Evolutionary conservation across 2,329 filamentous ascomycete species (phyloP), one percentile per base, ranked within the genome.

Genomic region (Colletotrichum eleusines): DNA sequence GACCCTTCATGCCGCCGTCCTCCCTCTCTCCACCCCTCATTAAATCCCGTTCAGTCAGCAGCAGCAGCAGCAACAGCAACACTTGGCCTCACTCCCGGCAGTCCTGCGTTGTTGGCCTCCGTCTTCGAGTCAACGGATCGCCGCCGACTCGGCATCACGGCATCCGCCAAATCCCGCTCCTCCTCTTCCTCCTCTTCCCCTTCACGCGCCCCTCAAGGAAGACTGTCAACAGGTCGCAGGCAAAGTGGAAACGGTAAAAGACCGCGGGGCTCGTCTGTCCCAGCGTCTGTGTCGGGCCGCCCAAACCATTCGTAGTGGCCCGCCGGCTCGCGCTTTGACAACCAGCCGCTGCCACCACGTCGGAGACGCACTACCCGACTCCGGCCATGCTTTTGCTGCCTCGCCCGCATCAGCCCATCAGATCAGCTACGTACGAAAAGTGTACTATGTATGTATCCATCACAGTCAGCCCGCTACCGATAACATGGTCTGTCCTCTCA

Each of bases 221-320:
- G 38, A 31, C 44, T 18, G 42, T 59, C 58, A 55, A 38, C 55
- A 46, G 50, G 68, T 46, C 64, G n/a, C 20, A 26, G 26, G 38
- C 28, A 14, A 20, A 62, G 38, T 46, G 38, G 44, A 28, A 35
- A 53, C 35, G 53, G 66, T 18, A 33, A 16, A 58, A 23, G 33
- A 35, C 35, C 46, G 55, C 57, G 55, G 63, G 63, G 67, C 50
- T 65, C 20, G 28, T 33, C 16, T n/a, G 18, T 53, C 50, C 18
- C 50, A 68, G 44, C 58, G 51, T 38, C 58, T 68, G 58, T 59
- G 46, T 53, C 58, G 64, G 66, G 58, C 58, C 58, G n/a, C 61
- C 63, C 35, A 57, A 44, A 44, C 57, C 7, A 33, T n/a, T n/a
- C n/a, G n/a, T n/a, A 46, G 20, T n/a, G 31, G 26, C 48, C 48